A percentile compares a stretch with the other conserved stretches of the same genome.
These are phyloP conservation scores for Moesziomyces sp. DNA, from an alignment of 1,284 basidiomycete species.

Conservation along the genomic window DNA sequence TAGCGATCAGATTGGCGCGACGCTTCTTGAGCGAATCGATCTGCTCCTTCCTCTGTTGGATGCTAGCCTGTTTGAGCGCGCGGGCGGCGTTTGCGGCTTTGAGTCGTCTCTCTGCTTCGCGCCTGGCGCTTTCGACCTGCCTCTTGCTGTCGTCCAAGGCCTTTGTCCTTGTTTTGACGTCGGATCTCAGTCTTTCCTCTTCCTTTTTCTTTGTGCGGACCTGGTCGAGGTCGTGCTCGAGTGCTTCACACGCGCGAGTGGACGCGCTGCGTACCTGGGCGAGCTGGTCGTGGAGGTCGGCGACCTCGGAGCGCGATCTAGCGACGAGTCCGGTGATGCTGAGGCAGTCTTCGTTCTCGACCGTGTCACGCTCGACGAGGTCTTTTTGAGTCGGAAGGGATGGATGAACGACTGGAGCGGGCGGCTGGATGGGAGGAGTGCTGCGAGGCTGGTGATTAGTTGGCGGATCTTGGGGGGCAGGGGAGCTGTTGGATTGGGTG, in stretches of 20 bases:
- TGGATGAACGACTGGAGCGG: conserved; percentile 5
- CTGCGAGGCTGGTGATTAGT: conserved; percentile 7
- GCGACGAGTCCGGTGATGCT: conserved; percentile 32
- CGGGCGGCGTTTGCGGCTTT: conserved; percentile 76
- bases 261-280: conserved; percentile 74
- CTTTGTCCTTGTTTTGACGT: conserved; percentile 84
- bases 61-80: conserved; percentile 38
- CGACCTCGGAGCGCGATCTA: conserved; percentile 25
- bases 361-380: background rate
- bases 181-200: conserved; percentile 81
- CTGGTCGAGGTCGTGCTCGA: conserved; percentile 79
- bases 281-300: conserved; percentile 79
- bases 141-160: conserved; percentile 86
- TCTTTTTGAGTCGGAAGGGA: conserved; percentile 6
- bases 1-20: conserved; percentile 66
- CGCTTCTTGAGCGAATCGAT: conserved; percentile 75
- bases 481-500: conserved; percentile 9
- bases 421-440: conserved; percentile 1
- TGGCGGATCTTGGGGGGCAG: conserved; percentile 4
- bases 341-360: conserved; percentile 22
- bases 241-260: conserved; percentile 72
- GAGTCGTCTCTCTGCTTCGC: conserved; percentile 88
- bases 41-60: conserved; percentile 75
- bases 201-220: conserved; percentile 81
- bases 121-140: conserved; percentile 78